Conservation (phyloP, 2,329 filamentous ascomycete species). For the Nemania abortiva region DNA sequence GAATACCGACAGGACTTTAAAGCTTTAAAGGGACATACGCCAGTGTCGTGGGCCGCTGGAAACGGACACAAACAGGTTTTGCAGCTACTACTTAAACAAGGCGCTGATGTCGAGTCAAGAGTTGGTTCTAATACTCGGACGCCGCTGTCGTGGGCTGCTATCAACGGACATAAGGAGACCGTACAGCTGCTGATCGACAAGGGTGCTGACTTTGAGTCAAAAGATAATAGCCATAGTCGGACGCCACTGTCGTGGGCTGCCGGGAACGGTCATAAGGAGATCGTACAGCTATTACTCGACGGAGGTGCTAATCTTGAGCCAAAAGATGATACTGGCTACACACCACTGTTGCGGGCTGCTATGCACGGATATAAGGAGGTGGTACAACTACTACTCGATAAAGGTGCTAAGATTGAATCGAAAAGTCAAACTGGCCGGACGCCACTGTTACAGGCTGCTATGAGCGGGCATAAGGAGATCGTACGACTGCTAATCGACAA, state of each 20-base stretch:
- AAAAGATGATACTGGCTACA: neutral
- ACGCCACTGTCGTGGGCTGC: conserved; percentile 6
- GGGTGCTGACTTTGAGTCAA: neutral
- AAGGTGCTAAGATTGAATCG: neutral
- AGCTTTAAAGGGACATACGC: neutral
- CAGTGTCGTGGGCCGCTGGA: neutral
- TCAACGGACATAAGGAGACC: neutral
- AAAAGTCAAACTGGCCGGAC: neutral
- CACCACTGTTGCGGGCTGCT: neutral
- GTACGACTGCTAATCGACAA: too few relatives aligned
- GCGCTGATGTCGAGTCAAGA: neutral
- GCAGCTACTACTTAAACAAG: neutral
- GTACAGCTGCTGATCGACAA: conserved; percentile 2
- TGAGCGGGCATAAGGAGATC: neutral
- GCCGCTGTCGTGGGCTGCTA: neutral
- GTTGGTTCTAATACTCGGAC: neutral
- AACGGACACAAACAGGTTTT: neutral
- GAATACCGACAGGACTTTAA: neutral
- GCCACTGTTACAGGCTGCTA: too few relatives aligned
- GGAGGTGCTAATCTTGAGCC: neutral
- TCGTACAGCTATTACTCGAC: neutral
- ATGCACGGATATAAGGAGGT: neutral
- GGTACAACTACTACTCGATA: conserved; percentile 1
- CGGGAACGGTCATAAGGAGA: neutral
- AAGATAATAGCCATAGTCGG: neutral